Base-by-base conservation (phyloP, 176 grass and related monocot species). In the Oryza rufipogon region DNA sequence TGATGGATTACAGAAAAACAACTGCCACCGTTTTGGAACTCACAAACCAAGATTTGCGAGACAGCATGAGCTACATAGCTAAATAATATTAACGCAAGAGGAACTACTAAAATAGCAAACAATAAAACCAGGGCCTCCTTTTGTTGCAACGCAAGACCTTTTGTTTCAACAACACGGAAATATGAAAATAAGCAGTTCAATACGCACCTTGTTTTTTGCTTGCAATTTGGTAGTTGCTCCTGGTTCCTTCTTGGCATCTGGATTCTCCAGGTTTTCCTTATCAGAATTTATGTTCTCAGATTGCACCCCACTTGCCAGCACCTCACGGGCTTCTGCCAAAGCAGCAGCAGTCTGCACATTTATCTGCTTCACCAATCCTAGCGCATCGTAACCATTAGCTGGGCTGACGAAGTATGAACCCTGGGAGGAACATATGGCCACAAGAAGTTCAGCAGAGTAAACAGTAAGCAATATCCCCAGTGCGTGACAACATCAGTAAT, bases 371-470 rank as follows among this genome's bases (percentile, higher is more conserved):
- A 91, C 85, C 86, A 95, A 86, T 70, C 84, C 95, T 86, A 95
- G 72, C 7, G 95, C 92, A 74, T 97, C 92, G 66, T 86, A 94
- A 68, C 88, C 64, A 25, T 88, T 85, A 36, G 68, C 92, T 26
- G 95, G 92, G 66, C 95, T 97, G 49, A 97, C 33, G 67, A 95
- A 92, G 86, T 87, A 94, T 76, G 87, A 84, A 71, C 92, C 89
- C 89, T 94, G 87, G 64, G 47, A 83, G 68, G 76, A 87, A 10
- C 38, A 90, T 83, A 66, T 78, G 44, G 48, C 80, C 71, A 81
- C 10, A 78, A 85, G 9, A 61, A 70, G 68, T 48, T 34, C 76
- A 41, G 72, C 9, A 64, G 79, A 69, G 81, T 67, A 68, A 79
- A 22, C 19, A 81, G n/a, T 3, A 32, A 5, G 38, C 6, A 22